phyloP scores from a whole-genome alignment of 352 stramenopile species.

The Phytophthora foliorum region DNA sequence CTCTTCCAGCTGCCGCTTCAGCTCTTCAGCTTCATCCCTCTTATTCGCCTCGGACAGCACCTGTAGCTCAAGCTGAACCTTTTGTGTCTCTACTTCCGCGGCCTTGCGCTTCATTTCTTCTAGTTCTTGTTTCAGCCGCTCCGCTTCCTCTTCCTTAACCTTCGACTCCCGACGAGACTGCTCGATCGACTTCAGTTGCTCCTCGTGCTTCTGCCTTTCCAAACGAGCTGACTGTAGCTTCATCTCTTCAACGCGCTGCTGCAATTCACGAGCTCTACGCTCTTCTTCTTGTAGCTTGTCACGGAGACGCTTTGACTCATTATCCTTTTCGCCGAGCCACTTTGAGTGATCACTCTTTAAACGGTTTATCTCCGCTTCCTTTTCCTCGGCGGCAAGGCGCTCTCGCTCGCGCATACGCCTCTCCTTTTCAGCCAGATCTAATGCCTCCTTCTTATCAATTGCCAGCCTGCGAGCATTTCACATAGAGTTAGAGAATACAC shows the following conservation, averaged over 20 bases:
- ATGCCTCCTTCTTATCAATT: slow-evolving; percentile 72
- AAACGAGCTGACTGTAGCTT: slow-evolving; percentile 44
- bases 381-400: slow-evolving; percentile 51
- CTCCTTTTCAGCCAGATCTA: slow-evolving; percentile 68
- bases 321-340: slow-evolving; percentile 71
- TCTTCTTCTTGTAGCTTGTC: slow-evolving; percentile 71
- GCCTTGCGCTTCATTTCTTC: slow-evolving; percentile 64
- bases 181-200: slow-evolving; percentile 46
- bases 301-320: slow-evolving; percentile 73
- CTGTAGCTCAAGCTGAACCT: slow-evolving; percentile 47
- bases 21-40: slow-evolving; percentile 44
- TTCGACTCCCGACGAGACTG: slow-evolving; percentile 49
- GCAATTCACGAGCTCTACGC: slow-evolving; percentile 60
- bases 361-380: slow-evolving; percentile 74
- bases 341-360: slow-evolving; percentile 72
- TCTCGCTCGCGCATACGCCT: slow-evolving; percentile 70
- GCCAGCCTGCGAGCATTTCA: slow-evolving; percentile 49
- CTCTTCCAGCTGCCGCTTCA: slow-evolving; percentile 56
- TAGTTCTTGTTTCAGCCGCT: slow-evolving; percentile 55
- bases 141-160: slow-evolving; percentile 52
- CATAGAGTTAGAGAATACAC: background rate
- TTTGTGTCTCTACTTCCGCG: slow-evolving; percentile 46
- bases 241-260: slow-evolving; percentile 71
- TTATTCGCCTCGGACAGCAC: slow-evolving; percentile 49
- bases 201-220: slow-evolving; percentile 58